Conservation (phyloP, 331 rosid species). For the Arachis monticola region DNA sequence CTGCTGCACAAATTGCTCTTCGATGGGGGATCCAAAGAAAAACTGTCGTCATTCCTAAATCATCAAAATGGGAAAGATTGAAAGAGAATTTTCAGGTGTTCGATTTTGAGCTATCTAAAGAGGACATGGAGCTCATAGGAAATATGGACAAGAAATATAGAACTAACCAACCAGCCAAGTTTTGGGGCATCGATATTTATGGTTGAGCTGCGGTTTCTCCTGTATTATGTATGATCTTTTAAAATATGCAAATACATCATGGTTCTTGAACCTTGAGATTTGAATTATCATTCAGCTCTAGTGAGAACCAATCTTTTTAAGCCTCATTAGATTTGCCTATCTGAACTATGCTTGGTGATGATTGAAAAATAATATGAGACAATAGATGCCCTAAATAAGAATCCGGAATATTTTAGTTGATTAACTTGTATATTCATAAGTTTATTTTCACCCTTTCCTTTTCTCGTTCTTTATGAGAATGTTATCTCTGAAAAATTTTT, state of each 20-base stretch:
- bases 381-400: background rate
- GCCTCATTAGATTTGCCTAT: constrained; percentile 27
- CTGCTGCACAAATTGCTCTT: constrained; percentile 73
- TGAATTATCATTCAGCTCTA: constrained; percentile 14
- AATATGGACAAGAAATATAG: constrained; percentile 45
- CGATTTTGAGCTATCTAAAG: constrained; percentile 63
- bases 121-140: constrained; percentile 46
- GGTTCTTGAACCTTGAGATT: constrained; percentile 16
- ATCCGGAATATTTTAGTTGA: background rate
- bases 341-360: constrained; percentile 17
- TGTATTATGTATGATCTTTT: constrained; percentile 6
- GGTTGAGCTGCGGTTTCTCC: constrained; percentile 48
- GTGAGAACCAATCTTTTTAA: constrained; percentile 9
- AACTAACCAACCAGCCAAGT: constrained; percentile 53
- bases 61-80: constrained; percentile 76
- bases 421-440: constrained; percentile 3
- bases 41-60: constrained; percentile 77
- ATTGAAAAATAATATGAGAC: constrained; percentile 1
- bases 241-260: constrained; percentile 5
- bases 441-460: background rate
- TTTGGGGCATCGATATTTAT: constrained; percentile 69
- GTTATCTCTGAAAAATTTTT: too few species aligned
- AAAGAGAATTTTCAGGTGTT: constrained; percentile 68
- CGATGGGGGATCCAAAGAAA: constrained; percentile 81
- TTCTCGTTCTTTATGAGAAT: background rate